A percentile compares a stretch with the other conserved stretches of the same genome.
Conservation (phyloP, 192 early-diverging fungal genomes). For the Mortierella hygrophila region DNA sequence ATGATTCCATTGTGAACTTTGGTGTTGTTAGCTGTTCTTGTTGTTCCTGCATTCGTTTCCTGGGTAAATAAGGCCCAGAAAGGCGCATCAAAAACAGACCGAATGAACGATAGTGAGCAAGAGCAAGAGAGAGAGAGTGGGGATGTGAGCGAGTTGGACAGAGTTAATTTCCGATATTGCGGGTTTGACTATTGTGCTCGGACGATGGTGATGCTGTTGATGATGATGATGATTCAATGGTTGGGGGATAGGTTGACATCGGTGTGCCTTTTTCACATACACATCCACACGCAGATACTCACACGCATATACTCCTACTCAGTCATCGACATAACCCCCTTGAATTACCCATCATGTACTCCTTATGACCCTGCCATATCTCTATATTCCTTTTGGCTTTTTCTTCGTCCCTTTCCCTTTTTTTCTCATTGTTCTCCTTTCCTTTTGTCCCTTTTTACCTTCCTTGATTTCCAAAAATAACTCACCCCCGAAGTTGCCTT, state of each 20-base stretch:
- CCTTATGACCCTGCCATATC: neutral
- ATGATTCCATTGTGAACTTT: neutral
- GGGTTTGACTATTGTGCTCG: neutral
- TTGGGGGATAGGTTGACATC: neutral
- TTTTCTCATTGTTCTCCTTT: neutral
- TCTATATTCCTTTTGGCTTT: constrained; percentile 3
- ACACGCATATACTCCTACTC: neutral
- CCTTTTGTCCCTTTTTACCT: neutral
- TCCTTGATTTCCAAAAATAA: constrained; percentile 5
- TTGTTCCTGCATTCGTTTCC: constrained; percentile 4
- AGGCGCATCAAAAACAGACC: neutral
- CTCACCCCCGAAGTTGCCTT: neutral
- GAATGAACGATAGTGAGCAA: neutral
- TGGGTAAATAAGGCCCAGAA: constrained; percentile 1
- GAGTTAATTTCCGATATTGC: constrained; percentile 1
- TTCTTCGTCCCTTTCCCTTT: neutral
- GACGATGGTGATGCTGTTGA: neutral
- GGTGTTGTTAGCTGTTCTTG: neutral
- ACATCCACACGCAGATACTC: too few relatives aligned
- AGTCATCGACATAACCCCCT: neutral
- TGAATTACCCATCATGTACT: neutral
- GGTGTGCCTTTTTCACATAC: neutral
- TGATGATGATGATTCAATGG: neutral
- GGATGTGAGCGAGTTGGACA: neutral
- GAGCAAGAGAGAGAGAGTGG: neutral